These are phyloP conservation scores for Calonectria hawksworthii DNA, from an alignment of 2,329 filamentous ascomycete species.

Conservation along the genomic window DNA sequence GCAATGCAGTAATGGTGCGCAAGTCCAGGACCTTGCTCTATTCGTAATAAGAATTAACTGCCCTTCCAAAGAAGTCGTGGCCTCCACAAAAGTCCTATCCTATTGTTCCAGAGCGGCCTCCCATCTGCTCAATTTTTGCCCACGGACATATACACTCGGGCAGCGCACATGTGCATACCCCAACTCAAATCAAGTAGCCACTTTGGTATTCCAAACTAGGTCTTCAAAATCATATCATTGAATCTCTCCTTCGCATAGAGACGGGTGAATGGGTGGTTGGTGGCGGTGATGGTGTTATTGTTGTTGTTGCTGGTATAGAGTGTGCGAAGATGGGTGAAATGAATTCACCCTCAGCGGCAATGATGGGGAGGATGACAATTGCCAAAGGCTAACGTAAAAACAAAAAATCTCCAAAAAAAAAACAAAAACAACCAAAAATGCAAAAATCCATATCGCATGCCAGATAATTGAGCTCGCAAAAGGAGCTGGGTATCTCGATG, in stretches of 20 bases:
- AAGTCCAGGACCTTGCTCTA: conserved; percentile 17
- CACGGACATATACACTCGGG: conserved; percentile 28
- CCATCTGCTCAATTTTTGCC: conserved; percentile 22
- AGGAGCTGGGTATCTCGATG: conserved; percentile 58
- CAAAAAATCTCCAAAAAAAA: conserved; percentile 18
- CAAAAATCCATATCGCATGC: conserved; percentile 48
- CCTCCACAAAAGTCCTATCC: conserved; percentile 24
- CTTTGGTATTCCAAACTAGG: conserved; percentile 24
- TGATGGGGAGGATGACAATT: conserved; percentile 32
- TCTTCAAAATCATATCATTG: conserved; percentile 13
- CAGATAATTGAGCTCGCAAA: conserved; percentile 53
- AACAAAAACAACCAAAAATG: conserved; percentile 30
- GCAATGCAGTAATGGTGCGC: conserved; percentile 8
- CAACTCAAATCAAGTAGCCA: conserved; percentile 12
- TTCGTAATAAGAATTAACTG: conserved; percentile 6
- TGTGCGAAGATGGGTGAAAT: conserved; percentile 4
- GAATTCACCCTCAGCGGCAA: neutral
- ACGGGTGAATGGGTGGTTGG: neutral
- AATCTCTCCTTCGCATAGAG: conserved; percentile 2
- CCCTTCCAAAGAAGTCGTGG: conserved; percentile 24
- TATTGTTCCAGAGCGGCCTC: conserved; percentile 20
- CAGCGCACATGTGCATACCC: conserved; percentile 8
- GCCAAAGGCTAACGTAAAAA: conserved; percentile 33
- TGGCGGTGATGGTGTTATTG: neutral
- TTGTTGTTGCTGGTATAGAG: conserved; percentile 11